phyloP scores from a whole-genome alignment of 148 eudicot genomes.

The Mesembryanthemum crystallinum region DNA sequence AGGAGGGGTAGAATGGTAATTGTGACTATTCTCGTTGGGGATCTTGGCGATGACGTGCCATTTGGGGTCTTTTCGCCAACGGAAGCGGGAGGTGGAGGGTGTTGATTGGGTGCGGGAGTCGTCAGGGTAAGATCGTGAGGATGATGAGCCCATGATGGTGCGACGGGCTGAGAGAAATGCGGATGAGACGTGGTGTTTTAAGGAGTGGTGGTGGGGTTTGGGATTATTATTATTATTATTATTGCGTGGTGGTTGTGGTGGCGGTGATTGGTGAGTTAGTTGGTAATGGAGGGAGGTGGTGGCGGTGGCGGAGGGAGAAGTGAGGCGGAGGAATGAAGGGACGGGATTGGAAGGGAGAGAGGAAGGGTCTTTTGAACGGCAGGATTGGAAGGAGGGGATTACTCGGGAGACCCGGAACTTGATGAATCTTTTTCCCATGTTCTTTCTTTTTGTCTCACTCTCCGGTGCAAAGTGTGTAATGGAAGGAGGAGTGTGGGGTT shows the following conservation, averaged over 20 bases:
- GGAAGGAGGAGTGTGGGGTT: not conserved
- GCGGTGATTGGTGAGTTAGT: not conserved
- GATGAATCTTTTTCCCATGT: constrained; percentile 57
- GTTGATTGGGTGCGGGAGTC: constrained; percentile 22
- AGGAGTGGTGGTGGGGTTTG: constrained; percentile 28
- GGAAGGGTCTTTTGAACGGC: constrained; percentile 72
- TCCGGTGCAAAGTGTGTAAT: not conserved
- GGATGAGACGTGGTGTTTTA: constrained; percentile 48
- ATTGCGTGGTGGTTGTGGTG: constrained; percentile 11
- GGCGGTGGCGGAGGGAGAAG: constrained; percentile 9
- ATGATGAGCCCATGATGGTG: constrained; percentile 24
- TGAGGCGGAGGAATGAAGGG: constrained; percentile 43
- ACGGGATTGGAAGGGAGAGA: constrained; percentile 52
- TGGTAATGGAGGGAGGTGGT: not conserved
- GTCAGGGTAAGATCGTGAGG: constrained; percentile 22
- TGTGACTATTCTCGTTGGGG: constrained; percentile 17
- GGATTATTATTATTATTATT: no score
- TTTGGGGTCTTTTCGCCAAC: constrained; percentile 45
- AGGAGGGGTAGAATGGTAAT: constrained; percentile 37
- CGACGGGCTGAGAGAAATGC: no score
- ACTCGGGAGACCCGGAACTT: constrained; percentile 44
- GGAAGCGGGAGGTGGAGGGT: constrained; percentile 1
- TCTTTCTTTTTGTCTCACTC: not conserved
- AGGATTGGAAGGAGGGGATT: constrained; percentile 57
- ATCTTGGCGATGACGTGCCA: constrained; percentile 61